Percentiles rank a stretch among this genome's conserved stretches.
Conservation (phyloP, 23 red algal genomes). For the Cyanidioschyzon merolae region DNA sequence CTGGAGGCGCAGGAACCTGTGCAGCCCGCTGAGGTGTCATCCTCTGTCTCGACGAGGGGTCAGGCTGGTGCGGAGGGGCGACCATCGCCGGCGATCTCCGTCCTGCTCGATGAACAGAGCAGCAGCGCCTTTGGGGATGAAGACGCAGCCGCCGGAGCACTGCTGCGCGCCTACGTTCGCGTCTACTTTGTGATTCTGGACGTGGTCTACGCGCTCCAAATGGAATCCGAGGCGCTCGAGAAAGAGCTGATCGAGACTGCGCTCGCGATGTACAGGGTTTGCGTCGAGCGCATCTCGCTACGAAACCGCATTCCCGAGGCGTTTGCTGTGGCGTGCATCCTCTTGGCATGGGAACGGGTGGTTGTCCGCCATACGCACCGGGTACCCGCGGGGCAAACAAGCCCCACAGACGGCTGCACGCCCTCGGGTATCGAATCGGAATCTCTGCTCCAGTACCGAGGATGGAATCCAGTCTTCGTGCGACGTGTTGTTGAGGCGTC, state of each 20-base stretch:
- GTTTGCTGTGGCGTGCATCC: not conserved
- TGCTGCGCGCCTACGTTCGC: not conserved
- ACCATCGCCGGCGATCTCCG: not conserved
- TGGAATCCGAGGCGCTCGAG: not conserved
- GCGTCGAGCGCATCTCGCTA: not conserved
- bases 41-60: not conserved
- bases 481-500: not conserved
- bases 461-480: not conserved
- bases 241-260: slow-evolving; percentile 4
- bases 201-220: not conserved
- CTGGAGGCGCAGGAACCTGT: not conserved
- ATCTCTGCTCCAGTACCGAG: not conserved
- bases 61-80: not conserved
- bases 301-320: slow-evolving; percentile 9
- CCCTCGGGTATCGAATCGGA: not conserved
- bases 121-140: not conserved
- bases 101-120: not conserved
- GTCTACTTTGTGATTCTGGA: slow-evolving; percentile 13
- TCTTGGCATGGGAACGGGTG: slow-evolving; percentile 3
- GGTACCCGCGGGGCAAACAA: not conserved
- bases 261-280: not conserved
- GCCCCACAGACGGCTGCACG: not conserved
- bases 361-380: not conserved
- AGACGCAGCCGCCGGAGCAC: not conserved
- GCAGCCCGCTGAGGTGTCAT: not conserved